Base-by-base conservation (phyloP, 805 yeast species). In the Yarrowia alimentaria region DNA sequence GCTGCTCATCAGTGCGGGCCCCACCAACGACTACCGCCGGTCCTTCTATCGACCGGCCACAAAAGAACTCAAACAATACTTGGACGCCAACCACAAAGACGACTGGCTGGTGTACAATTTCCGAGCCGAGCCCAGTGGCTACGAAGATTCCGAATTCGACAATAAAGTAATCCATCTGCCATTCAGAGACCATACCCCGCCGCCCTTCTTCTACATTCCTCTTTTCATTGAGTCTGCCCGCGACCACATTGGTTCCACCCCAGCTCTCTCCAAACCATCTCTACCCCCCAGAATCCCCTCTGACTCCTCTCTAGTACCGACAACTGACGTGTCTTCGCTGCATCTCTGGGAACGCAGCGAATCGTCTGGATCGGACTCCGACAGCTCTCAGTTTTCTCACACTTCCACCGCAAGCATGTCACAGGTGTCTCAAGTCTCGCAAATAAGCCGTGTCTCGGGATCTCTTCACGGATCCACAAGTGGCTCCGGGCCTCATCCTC, bases 31-130 rank as follows among this genome's bases (percentile, higher is more conserved):
- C 22, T 63, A 57, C 22, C 67, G 75, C 3, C 69, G 73, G 51
- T 60, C 69, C 7, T 59, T 74, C 34, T 82, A 76, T 62, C 70
- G 84, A 37, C 78, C 80, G 56, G 71, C 75, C 25, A 64, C 83
- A 1, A 57, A 59, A 0, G 80, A 79, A 40, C 65, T 89, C 19
- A 66, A 78, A 0, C 62, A 65, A 18, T 77, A 73, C 56, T 65
- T 85, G 31, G 66, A 73, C 26, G 19, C 55, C 4, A 58, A 70
- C 20, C 83, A 82, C 61, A 77, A 74, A 0, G 54, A 55, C 11
- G 65, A 76, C 43, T 90, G 96, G 96, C 76, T 72, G 56, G 67
- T 89, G 1, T 82, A 83, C 76, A 86, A 86, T 60, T 71, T 89
- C 25, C 71, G 89, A 54, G 78, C 75, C 5, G 93, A 84, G 38